A percentile compares a stretch with the other conserved stretches of the same genome.
phyloP scores from a whole-genome alignment of 495 filamentous ascomycete genomes.

The Hyaloscypha hepaticicola region DNA sequence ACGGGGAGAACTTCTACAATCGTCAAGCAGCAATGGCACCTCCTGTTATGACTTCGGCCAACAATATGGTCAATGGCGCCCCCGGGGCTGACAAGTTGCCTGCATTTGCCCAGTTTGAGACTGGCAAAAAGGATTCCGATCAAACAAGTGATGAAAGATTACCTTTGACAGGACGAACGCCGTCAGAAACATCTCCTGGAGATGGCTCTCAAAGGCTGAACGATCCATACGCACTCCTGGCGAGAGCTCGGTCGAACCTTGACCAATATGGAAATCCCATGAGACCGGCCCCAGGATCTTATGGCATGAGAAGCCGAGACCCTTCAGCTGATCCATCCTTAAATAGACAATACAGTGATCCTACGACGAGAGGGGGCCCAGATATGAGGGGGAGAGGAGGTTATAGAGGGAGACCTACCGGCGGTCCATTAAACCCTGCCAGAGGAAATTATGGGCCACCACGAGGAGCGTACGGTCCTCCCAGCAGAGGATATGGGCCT shows the following conservation, averaged over 20 bases:
- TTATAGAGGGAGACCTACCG: slow-evolving; percentile 43
- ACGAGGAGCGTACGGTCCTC: slow-evolving; percentile 33
- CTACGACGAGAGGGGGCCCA: slow-evolving; percentile 56
- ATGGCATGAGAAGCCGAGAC: slow-evolving; percentile 26
- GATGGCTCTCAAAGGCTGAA: slow-evolving; percentile 32
- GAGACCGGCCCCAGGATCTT: slow-evolving; percentile 36
- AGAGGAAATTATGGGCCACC: slow-evolving; percentile 24
- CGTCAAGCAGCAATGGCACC: slow-evolving; percentile 57
- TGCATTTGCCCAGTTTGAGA: slow-evolving; percentile 77
- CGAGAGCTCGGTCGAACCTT: slow-evolving; percentile 34
- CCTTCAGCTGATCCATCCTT: slow-evolving; percentile 30
- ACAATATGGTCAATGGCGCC: slow-evolving; percentile 47
- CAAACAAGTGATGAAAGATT: slow-evolving; percentile 71
- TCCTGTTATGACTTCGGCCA: slow-evolving; percentile 46
- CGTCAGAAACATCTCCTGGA: slow-evolving; percentile 47
- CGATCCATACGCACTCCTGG: slow-evolving; percentile 26
- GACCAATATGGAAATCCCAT: slow-evolving; percentile 73
- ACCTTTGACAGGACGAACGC: slow-evolving; percentile 70
- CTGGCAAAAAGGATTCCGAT: slow-evolving; percentile 52
- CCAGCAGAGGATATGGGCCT: slow-evolving; percentile 56
- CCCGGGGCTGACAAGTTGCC: slow-evolving; percentile 58
- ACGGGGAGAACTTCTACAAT: slow-evolving; percentile 85
- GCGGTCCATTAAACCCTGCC: slow-evolving; percentile 38
- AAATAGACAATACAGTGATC: slow-evolving; percentile 58
- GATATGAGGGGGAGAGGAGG: slow-evolving; percentile 41